Conservation (phyloP, 2,329 filamentous ascomycete genomes). For the Teratosphaeria gauchensis region DNA sequence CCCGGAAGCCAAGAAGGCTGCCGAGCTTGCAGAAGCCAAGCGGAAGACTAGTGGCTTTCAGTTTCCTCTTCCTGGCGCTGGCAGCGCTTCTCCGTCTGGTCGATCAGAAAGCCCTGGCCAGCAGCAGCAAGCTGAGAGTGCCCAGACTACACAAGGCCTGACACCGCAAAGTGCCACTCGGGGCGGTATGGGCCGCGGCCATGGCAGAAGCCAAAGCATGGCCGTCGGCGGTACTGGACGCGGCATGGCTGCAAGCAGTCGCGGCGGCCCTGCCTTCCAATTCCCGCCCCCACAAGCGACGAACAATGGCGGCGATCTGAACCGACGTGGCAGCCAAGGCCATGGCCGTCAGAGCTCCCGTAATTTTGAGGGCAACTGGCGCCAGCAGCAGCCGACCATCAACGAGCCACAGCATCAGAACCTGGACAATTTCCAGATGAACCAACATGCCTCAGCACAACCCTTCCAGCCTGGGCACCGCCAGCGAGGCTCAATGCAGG, state of each 20-base stretch:
- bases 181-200: slow-evolving; percentile 34
- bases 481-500: slow-evolving; percentile 71
- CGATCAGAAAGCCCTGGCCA: slow-evolving; percentile 49
- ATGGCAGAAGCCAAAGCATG: slow-evolving; percentile 80
- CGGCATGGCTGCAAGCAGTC: slow-evolving; percentile 47
- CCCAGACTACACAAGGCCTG: slow-evolving; percentile 5
- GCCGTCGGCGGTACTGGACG: slow-evolving; percentile 57
- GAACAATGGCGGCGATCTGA: slow-evolving; percentile 55
- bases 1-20: slow-evolving; percentile 94
- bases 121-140: slow-evolving; percentile 4
- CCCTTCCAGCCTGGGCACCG: slow-evolving; percentile 91
- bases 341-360: slow-evolving; percentile 77
- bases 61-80: slow-evolving; percentile 70
- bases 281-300: slow-evolving; percentile 45
- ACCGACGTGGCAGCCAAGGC: slow-evolving; percentile 65
- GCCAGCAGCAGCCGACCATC: slow-evolving; percentile 56
- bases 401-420: slow-evolving; percentile 35
- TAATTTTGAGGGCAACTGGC: slow-evolving; percentile 98
- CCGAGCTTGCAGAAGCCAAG: slow-evolving; percentile 93
- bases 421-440: slow-evolving; percentile 58
- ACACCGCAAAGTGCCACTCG: slow-evolving; percentile 18
- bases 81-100: slow-evolving; percentile 39
- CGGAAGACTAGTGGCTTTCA: slow-evolving; percentile 89
- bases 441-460: slow-evolving; percentile 58
- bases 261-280: slow-evolving; percentile 60